phyloP scores from a whole-genome alignment of 352 stramenopile species.

The Thraustochytrium striatum region DNA sequence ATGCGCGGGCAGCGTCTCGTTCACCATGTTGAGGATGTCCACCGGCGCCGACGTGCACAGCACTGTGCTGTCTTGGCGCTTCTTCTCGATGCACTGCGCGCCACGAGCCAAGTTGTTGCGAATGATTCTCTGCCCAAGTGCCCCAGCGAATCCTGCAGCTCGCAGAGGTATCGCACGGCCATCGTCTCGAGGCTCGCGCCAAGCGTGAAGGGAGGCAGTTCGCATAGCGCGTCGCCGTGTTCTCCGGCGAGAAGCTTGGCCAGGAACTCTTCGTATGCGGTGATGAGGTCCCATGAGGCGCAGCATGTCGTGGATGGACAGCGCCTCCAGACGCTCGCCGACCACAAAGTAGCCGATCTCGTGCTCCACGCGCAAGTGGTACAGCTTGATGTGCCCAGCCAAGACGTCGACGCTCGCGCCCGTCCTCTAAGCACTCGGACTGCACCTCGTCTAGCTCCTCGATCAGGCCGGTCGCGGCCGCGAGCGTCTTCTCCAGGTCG shows the following conservation, averaged over 20 bases:
- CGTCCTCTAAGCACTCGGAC: constrained; percentile 2
- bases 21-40: constrained; percentile 48
- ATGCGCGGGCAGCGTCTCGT: constrained; percentile 38
- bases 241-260: neutral
- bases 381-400: neutral
- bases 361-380: constrained; percentile 42
- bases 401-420: constrained; percentile 21
- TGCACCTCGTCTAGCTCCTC: constrained; percentile 45
- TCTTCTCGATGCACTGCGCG: constrained; percentile 13
- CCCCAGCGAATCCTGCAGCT: constrained; percentile 43
- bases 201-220: too few relatives aligned
- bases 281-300: constrained; percentile 33
- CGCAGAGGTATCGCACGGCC: constrained; percentile 30
- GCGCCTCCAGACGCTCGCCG: constrained; percentile 18
- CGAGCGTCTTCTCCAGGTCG: constrained; percentile 22
- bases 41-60: constrained; percentile 39
- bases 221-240: constrained; percentile 22
- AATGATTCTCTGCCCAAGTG: constrained; percentile 49
- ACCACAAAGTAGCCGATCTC: constrained; percentile 34
- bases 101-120: constrained; percentile 13
- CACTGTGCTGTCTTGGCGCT: neutral
- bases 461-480: constrained; percentile 22
- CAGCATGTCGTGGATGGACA: constrained; percentile 45
- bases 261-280: constrained; percentile 3
- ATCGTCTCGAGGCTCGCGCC: too few relatives aligned